A percentile compares a stretch with the other conserved stretches of the same genome.
These are phyloP conservation scores for Quercus phellos DNA, from an alignment of 331 rosid genomes.

Conservation along the genomic window DNA sequence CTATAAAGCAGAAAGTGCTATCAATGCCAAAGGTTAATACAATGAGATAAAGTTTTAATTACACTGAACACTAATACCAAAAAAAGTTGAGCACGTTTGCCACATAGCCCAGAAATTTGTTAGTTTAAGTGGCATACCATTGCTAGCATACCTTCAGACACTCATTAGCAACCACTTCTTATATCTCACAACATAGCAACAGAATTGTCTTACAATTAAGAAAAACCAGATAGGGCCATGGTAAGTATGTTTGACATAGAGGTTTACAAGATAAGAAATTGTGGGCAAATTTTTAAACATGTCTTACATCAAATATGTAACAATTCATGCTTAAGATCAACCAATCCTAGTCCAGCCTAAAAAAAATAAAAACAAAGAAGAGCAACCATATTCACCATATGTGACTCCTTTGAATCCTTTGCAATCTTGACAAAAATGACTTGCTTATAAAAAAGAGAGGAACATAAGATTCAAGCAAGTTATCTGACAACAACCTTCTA, in stretches of 20 bases:
- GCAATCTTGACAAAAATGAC: slow-evolving; percentile 5
- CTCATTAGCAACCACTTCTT: background rate
- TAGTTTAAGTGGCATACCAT: background rate
- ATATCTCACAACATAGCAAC: background rate
- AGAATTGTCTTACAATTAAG: background rate
- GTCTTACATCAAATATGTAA: too few relatives aligned
- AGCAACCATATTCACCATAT: background rate
- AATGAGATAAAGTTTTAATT: background rate
- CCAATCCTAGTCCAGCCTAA: too few relatives aligned
- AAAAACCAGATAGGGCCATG: background rate
- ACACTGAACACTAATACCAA: background rate
- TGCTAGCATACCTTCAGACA: background rate
- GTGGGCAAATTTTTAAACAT: background rate
- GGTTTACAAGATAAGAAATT: background rate
- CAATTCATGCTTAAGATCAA: too few relatives aligned
- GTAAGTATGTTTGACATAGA: background rate
- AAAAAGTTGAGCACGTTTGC: background rate
- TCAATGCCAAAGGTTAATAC: background rate
- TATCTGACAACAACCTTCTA: slow-evolving; percentile 46
- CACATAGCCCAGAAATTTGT: background rate
- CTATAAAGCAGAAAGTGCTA: background rate
- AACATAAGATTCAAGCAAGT: slow-evolving; percentile 19
- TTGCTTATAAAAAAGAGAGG: slow-evolving; percentile 5
- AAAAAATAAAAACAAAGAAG: too few relatives aligned
- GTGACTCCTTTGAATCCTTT: background rate